These are phyloP conservation scores for Macrophomina pseudophaseolina DNA, from an alignment of 2,329 filamentous ascomycete genomes.

Conservation along the genomic window DNA sequence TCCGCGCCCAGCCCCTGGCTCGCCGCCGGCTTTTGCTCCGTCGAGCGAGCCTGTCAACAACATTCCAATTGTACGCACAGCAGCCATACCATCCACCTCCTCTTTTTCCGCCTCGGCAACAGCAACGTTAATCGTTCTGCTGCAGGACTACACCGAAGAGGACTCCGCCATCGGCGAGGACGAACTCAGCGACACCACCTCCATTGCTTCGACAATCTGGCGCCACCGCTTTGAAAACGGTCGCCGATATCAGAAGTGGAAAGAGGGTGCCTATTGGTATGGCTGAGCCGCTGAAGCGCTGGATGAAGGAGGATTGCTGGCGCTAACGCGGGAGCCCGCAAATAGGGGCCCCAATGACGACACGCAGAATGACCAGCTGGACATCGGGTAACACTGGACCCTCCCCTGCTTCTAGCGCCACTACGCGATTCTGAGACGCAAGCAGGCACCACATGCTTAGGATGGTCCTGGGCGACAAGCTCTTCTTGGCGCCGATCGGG, in stretches of 20 bases:
- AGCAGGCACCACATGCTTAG: constrained; percentile 37
- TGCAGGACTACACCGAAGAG: constrained; percentile 28
- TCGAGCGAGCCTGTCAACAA: constrained; percentile 7
- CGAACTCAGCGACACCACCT: constrained; percentile 38
- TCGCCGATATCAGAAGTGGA: constrained; percentile 25
- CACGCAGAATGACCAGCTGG: constrained; percentile 24
- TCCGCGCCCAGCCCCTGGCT: not conserved
- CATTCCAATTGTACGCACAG: not conserved
- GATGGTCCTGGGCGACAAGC: constrained; percentile 35
- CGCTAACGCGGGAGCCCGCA: not conserved
- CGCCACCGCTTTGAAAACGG: constrained; percentile 35
- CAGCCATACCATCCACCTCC: not conserved
- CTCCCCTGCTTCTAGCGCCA: not conserved
- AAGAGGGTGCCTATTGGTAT: constrained; percentile 17
- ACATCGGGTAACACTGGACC: constrained; percentile 13
- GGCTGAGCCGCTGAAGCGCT: not conserved
- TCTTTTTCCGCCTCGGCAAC: too few relatives aligned
- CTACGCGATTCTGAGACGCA: not conserved
- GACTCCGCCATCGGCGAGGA: constrained; percentile 33
- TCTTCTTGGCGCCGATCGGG: constrained; percentile 34
- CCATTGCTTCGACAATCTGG: constrained; percentile 39
- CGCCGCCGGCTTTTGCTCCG: not conserved
- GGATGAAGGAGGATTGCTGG: not conserved
- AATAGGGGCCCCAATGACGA: constrained; percentile 38
- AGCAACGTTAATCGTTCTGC: too few relatives aligned